phyloP scores from a whole-genome alignment of 2,329 filamentous ascomycete genomes.

The Fusarium keratoplasticum region DNA sequence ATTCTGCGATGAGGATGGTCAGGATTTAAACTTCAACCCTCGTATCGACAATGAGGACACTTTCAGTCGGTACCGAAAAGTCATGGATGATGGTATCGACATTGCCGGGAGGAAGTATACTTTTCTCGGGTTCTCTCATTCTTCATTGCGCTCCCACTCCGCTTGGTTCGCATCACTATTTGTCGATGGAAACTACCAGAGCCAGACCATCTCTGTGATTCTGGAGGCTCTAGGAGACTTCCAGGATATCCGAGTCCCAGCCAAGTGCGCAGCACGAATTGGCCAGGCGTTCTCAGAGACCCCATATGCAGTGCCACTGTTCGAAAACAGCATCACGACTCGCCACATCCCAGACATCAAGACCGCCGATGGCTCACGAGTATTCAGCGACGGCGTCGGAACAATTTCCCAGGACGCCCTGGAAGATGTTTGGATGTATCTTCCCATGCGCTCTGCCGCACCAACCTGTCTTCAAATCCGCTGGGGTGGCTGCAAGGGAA shows the following conservation, averaged over 20 bases:
- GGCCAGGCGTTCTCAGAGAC: conserved; percentile 82
- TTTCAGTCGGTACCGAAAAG: conserved; percentile 68
- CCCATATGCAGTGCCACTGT: conserved; percentile 67
- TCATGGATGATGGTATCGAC: conserved; percentile 69
- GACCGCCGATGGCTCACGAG: conserved; percentile 59
- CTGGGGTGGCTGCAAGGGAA: conserved; percentile 80
- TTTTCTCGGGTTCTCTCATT: conserved; percentile 85
- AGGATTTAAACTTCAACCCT: conserved; percentile 69
- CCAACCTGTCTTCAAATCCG: conserved; percentile 82
- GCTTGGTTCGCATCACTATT: conserved; percentile 72
- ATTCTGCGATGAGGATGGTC: conserved; percentile 80
- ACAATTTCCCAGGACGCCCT: conserved; percentile 74
- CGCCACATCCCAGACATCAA: conserved; percentile 63
- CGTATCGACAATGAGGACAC: conserved; percentile 60
- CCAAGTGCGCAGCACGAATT: conserved; percentile 69
- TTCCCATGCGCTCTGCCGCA: conserved; percentile 59
- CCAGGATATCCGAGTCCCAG: conserved; percentile 61
- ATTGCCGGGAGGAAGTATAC: conserved; percentile 72
- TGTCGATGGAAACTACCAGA: conserved; percentile 45
- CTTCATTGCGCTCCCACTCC: conserved; percentile 77
- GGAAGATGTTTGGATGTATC: conserved; percentile 66
- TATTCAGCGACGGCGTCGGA: conserved; percentile 85
- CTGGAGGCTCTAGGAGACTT: conserved; percentile 65
- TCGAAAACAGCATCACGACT: conserved; percentile 50
- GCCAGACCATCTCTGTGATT: conserved; percentile 56